phyloP scores from a whole-genome alignment of 495 filamentous ascomycete genomes.

The Copromyces sp. region DNA sequence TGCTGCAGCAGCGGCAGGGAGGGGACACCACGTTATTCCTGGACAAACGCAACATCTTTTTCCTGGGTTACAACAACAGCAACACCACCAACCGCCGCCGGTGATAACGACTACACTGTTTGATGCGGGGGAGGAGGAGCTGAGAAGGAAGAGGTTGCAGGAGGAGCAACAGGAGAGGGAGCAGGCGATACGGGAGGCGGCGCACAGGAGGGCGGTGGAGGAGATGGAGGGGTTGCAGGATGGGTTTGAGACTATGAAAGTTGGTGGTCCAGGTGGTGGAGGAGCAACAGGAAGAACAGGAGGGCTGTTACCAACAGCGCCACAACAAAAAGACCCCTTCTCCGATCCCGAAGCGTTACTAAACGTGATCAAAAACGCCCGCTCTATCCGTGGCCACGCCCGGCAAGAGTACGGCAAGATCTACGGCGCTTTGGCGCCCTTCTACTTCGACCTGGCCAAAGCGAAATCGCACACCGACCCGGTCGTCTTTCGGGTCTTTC shows the following conservation, averaged over 20 bases:
- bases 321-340: conserved; percentile 15
- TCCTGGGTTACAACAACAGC: neutral
- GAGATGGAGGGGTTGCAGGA: conserved; percentile 35
- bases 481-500: conserved; percentile 73
- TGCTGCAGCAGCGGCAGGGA: neutral
- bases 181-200: conserved; percentile 17
- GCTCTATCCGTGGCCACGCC: conserved; percentile 76
- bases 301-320: neutral
- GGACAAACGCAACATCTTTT: neutral
- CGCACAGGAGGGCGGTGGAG: conserved; percentile 5
- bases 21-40: neutral
- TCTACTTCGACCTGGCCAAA: conserved; percentile 71
- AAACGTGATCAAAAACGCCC: conserved; percentile 53
- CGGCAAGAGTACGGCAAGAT: conserved; percentile 85
- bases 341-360: conserved; percentile 51
- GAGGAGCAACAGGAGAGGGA: conserved; percentile 3
- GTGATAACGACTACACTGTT: conserved; percentile 49
- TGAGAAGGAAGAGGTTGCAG: conserved; percentile 28
- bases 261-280: conserved; percentile 15
- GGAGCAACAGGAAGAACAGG: neutral
- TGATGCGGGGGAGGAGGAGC: conserved; percentile 53
- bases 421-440: conserved; percentile 76
- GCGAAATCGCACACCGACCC: conserved; percentile 70
- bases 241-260: conserved; percentile 57
- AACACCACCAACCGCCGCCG: neutral